Conservation (phyloP, 2,329 filamentous ascomycete genomes). For the Neofusicoccum sp. region DNA sequence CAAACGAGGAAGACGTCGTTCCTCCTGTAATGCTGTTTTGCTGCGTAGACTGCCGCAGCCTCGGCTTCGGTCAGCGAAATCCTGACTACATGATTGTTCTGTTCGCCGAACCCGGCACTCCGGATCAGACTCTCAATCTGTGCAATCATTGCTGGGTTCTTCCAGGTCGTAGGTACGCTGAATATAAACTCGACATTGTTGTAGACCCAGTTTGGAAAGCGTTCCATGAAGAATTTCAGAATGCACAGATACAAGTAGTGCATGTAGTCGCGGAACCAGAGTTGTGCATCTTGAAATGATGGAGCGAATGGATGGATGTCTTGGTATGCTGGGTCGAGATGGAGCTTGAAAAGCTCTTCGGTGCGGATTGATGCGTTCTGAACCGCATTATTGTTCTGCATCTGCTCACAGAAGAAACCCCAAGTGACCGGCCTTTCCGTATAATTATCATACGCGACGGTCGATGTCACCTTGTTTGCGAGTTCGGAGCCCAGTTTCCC, state of each 20-base stretch:
- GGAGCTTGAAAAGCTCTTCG: neutral
- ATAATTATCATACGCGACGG: neutral
- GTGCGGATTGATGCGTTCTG: neutral
- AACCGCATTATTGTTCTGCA: neutral
- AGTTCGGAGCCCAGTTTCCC: neutral
- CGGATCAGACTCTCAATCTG: conserved; percentile 45
- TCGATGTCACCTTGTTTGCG: neutral
- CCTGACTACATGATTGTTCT: conserved; percentile 30
- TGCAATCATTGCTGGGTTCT: conserved; percentile 46
- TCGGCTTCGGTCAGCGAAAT: conserved; percentile 49
- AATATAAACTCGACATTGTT: conserved; percentile 46
- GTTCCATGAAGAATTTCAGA: conserved; percentile 28
- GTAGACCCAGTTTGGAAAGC: conserved; percentile 33
- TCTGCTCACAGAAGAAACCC: neutral
- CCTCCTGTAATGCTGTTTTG: conserved; percentile 16
- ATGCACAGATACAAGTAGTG: conserved; percentile 45
- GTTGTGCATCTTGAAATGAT: neutral
- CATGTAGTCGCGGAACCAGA: conserved; percentile 33
- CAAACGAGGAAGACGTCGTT: conserved; percentile 44
- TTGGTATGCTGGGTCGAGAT: neutral
- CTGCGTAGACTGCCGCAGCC: conserved; percentile 45
- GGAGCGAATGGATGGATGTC: neutral
- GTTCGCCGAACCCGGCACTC: conserved; percentile 45
- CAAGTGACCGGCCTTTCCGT: neutral
- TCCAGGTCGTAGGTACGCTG: conserved; percentile 54